Conservation (phyloP, 805 yeast species). For the Candida nitratophila region DNA sequence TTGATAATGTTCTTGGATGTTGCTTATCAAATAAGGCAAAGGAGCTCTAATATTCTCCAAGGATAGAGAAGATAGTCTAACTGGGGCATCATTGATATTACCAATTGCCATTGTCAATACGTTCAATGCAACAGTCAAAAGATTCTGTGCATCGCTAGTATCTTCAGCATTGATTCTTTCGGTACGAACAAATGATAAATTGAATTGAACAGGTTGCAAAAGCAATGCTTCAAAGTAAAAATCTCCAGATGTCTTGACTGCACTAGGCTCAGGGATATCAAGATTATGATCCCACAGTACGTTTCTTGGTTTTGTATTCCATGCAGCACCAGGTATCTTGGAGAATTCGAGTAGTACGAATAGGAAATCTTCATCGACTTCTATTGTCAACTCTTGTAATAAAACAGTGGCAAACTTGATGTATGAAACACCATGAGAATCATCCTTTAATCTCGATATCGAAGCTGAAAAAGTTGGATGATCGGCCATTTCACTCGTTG, state of each 20-base stretch:
- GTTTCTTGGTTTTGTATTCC: constrained; percentile 39
- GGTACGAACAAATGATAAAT: constrained; percentile 85
- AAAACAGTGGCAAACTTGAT: constrained; percentile 87
- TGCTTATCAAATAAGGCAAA: constrained; percentile 58
- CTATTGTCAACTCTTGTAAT: constrained; percentile 86
- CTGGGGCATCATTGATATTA: constrained; percentile 94
- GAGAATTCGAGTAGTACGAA: constrained; percentile 75
- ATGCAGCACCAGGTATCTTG: constrained; percentile 75
- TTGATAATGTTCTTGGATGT: constrained; percentile 77
- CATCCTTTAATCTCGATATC: constrained; percentile 77
- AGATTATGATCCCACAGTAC: constrained; percentile 53
- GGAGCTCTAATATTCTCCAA: constrained; percentile 90
- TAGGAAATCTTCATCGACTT: constrained; percentile 89
- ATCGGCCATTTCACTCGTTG: constrained; percentile 70
- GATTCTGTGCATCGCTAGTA: constrained; percentile 48
- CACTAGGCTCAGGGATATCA: constrained; percentile 66
- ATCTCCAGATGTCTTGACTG: constrained; percentile 49
- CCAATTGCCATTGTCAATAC: constrained; percentile 95
- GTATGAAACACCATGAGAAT: constrained; percentile 81
- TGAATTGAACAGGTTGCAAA: constrained; percentile 84
- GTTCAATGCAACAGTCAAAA: constrained; percentile 72
- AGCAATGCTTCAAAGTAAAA: constrained; percentile 89
- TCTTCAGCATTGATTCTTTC: constrained; percentile 66
- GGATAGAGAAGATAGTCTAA: constrained; percentile 76
- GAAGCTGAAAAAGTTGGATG: constrained; percentile 92